Conservation (phyloP, 1,284 basidiomycete species). For the Melanopsichium pennsylvanicum region DNA sequence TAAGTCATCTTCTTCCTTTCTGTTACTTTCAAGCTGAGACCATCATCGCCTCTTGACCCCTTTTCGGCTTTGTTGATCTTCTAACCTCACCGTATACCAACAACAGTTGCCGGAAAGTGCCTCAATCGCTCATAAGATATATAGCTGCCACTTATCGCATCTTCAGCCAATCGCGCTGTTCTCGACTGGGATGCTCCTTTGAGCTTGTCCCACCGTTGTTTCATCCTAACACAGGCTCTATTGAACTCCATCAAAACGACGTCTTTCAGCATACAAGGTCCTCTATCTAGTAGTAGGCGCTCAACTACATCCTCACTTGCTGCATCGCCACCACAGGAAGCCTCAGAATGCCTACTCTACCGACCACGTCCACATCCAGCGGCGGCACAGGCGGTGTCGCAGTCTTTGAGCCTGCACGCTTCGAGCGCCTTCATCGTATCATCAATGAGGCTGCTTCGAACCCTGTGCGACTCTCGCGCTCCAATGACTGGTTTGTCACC, state of each 20-base stretch:
- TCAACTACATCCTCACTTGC: no score
- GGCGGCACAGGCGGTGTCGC: constrained; percentile 21
- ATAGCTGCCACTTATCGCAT: no score
- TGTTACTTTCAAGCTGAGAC: no score
- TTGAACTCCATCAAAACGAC: background rate
- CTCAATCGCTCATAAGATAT: no score
- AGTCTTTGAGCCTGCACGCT: constrained; percentile 57
- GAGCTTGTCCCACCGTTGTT: background rate
- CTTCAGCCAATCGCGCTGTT: background rate
- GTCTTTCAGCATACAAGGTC: no score
- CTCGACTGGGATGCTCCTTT: constrained; percentile 14
- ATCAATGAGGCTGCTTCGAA: constrained; percentile 48
- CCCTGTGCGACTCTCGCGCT: constrained; percentile 42
- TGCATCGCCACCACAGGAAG: background rate
- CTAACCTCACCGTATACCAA: no score
- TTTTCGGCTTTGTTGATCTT: constrained; percentile 7
- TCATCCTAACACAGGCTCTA: background rate
- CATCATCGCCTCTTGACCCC: background rate
- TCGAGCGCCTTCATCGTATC: constrained; percentile 55
- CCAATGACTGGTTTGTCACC: constrained; percentile 61
- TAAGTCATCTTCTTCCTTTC: constrained; percentile 8
- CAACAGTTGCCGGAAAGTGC: no score
- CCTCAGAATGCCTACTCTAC: constrained; percentile 20
- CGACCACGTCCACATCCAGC: constrained; percentile 20
- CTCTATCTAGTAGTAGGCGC: no score